Percentiles rank a stretch among this genome's conserved stretches.
phyloP scores from a whole-genome alignment of 2,329 filamentous ascomycete species.

The Hymenoscyphus infarciens region DNA sequence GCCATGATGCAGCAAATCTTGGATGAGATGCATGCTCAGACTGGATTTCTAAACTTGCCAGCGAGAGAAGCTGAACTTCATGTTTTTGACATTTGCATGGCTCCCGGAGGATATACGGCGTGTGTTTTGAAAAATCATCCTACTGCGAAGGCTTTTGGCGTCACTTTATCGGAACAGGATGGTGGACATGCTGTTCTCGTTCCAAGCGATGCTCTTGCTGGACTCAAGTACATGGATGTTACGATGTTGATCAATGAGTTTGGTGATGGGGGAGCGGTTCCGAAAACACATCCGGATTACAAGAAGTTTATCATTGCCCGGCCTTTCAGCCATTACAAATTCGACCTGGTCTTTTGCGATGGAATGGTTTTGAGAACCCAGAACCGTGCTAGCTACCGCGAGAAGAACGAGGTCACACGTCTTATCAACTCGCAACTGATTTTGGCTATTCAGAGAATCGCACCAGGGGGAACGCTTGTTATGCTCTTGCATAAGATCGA shows the following conservation, averaged over 20 bases:
- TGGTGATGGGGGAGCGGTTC: slow-evolving; percentile 15
- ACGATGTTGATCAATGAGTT: slow-evolving; percentile 25
- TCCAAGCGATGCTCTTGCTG: slow-evolving; percentile 3
- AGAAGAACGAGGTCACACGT: slow-evolving; percentile 20
- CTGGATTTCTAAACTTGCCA: slow-evolving; percentile 12
- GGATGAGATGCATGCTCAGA: slow-evolving; percentile 39
- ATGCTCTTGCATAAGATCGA: slow-evolving; percentile 30
- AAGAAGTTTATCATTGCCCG: slow-evolving; percentile 16
- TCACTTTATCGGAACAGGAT: slow-evolving; percentile 21
- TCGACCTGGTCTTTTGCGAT: slow-evolving; percentile 31
- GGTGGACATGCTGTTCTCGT: slow-evolving; percentile 28
- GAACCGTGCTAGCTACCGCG: slow-evolving; percentile 22
- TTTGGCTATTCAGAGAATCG: slow-evolving; percentile 25
- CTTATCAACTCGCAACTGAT: slow-evolving; percentile 26
- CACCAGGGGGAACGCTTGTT: slow-evolving; percentile 23
- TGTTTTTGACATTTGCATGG: slow-evolving; percentile 32
- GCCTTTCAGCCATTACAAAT: slow-evolving; percentile 25
- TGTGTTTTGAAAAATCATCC: slow-evolving; percentile 12
- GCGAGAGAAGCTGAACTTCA: slow-evolving; percentile 10
- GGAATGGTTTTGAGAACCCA: slow-evolving; percentile 29
- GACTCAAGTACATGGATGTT: slow-evolving; percentile 18
- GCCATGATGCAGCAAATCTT: slow-evolving; percentile 44
- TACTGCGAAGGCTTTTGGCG: slow-evolving; percentile 11
- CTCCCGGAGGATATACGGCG: slow-evolving; percentile 16
- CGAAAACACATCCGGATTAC: slow-evolving; percentile 17